A percentile compares a stretch with the other conserved stretches of the same genome.
These are phyloP conservation scores for Comarum palustre DNA, from an alignment of 306 rosid species.

Conservation along the genomic window DNA sequence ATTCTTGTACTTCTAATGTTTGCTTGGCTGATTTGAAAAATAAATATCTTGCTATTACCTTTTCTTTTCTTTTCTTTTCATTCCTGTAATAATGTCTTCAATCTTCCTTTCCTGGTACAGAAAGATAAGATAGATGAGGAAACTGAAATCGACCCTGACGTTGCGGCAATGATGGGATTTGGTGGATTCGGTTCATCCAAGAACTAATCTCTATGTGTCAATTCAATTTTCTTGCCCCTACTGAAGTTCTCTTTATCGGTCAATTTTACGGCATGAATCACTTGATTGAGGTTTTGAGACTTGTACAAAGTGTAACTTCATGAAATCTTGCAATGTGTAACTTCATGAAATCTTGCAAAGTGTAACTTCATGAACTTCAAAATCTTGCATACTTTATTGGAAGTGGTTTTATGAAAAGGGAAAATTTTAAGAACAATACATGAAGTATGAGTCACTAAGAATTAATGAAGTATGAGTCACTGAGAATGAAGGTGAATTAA, in stretches of 20 bases:
- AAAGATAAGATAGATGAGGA: slow-evolving; percentile 70
- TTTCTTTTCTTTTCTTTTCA: too few species aligned
- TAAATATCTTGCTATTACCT: neutral
- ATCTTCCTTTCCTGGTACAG: slow-evolving; percentile 38
- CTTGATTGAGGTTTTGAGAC: neutral
- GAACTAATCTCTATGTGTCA: slow-evolving; percentile 36
- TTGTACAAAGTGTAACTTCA: slow-evolving; percentile 17
- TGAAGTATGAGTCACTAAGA: too few species aligned
- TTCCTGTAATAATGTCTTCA: neutral
- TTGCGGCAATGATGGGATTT: slow-evolving; percentile 97
- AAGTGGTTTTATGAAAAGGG: neutral
- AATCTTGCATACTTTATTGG: neutral
- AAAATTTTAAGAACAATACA: too few species aligned
- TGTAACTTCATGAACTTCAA: neutral
- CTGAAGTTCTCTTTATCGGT: neutral
- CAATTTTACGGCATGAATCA: slow-evolving; percentile 22
- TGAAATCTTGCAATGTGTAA: neutral
- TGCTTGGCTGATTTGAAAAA: slow-evolving; percentile 4
- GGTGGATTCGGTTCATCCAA: slow-evolving; percentile 87
- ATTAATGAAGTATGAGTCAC: too few species aligned
- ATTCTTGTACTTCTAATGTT: slow-evolving; percentile 14
- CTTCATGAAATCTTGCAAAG: neutral
- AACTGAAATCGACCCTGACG: slow-evolving; percentile 80
- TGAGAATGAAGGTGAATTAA: too few species aligned
- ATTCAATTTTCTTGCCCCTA: slow-evolving; percentile 5